Evolutionary conservation across 805 yeast genomes (phyloP).

Genomic region (Pichia heedii): DNA sequence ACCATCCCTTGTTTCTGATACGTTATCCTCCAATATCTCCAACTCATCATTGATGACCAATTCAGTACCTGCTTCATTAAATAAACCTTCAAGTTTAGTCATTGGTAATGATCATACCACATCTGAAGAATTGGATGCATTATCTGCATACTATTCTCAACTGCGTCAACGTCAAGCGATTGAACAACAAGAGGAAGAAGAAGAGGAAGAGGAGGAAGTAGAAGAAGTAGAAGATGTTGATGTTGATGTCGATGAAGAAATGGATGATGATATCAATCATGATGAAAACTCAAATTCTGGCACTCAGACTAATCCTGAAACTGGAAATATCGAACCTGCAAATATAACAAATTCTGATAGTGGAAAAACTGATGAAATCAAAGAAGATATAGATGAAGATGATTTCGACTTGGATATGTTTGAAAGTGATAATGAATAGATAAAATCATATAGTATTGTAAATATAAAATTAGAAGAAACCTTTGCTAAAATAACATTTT

Average conservation of each 20-base stretch:
- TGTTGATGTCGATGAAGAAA: conserved; percentile 5
- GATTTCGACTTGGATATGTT: conserved; percentile 12
- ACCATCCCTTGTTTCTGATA: neutral
- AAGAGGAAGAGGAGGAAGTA: conserved; percentile 13
- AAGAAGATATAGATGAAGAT: conserved; percentile 9
- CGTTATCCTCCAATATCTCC: neutral
- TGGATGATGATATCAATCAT: neutral
- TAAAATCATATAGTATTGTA: no score
- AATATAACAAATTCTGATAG: neutral
- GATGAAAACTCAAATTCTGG: neutral
- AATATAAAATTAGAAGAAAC: neutral
- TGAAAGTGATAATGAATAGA: conserved; percentile 7
- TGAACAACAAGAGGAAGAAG: conserved; percentile 52
- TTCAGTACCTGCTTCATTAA: neutral
- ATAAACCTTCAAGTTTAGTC: neutral
- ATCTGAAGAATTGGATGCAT: conserved; percentile 61
- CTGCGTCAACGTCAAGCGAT: conserved; percentile 60
- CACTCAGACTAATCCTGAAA: neutral
- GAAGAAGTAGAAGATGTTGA: conserved; percentile 3
- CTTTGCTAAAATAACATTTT: conserved; percentile 2
- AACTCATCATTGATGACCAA: neutral
- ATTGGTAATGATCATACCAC: conserved; percentile 25
- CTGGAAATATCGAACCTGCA: neutral
- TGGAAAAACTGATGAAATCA: neutral
- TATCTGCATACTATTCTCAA: conserved; percentile 68